Evolutionary conservation across 108 stramenopile species (phyloP), one percentile per base, ranked within the genome.

Genomic region (Nannochloropsis oceanica): DNA sequence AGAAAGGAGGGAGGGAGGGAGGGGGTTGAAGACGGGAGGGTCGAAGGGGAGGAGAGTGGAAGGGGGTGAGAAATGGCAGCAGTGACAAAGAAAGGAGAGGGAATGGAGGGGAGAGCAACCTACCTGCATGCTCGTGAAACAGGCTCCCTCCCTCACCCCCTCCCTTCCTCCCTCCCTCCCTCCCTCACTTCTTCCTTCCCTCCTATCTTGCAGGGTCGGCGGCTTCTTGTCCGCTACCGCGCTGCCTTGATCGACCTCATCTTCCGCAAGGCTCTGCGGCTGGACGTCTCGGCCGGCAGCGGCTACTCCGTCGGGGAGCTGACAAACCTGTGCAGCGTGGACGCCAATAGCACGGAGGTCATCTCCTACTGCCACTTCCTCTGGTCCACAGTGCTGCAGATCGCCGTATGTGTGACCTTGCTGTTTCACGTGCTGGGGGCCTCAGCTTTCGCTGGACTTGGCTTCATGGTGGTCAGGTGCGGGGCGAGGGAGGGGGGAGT

Each of bases 381-480:
- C 59, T 88, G 87, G 87, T 80, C 87, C 26, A 85, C 87, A 42
- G 43, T 43, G 13, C 87, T 88, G 26, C 86, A 86, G 86, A 82
- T 79, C n/a, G 43, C 86, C 73, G 73, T 88, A 10, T 84, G 82
- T n/a, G 85, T 86, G 18, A 83, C 26, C 80, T 44, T 89, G 25
- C 86, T 89, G 44, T 89, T 89, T 83, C 84, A 86, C 81, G 85
- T 89, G 59, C 44, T 89, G 50, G 89, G 89, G 2, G 11, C 42
- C n/a, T 86, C 89, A 26, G 89, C 89, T 46, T 42, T 86, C 24
- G 89, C 85, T 7, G 97, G 97, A 44, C 93, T 98, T 11, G 95
- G 88, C n/a, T 96, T 95, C 91, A 95, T 98, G 96, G 46, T 97
- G 8, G 81, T 87, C 44, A 91, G 94, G 83, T 73, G 9, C n/a